Evolutionary conservation across 2,329 filamentous ascomycete genomes (phyloP).

Genomic region (Aureobasidium melanogenum): DNA sequence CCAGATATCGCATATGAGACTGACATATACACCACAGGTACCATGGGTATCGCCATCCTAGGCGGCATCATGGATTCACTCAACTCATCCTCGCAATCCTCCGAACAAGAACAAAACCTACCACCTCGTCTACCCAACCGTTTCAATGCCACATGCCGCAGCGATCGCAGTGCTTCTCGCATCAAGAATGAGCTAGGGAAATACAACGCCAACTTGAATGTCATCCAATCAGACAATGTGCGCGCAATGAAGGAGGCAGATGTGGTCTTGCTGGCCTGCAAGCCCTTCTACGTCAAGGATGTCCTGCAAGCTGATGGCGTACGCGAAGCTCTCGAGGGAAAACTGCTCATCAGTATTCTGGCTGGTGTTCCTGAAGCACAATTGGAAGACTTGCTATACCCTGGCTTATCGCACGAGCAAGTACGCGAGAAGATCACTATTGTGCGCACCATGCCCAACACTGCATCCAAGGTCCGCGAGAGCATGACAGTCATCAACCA

Average conservation of each 20-base stretch:
- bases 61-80: conserved; percentile 69
- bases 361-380: conserved; percentile 65
- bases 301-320: conserved; percentile 62
- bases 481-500: conserved; percentile 71
- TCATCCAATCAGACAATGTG: conserved; percentile 65
- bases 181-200: conserved; percentile 57
- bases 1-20: not conserved
- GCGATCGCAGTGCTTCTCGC: conserved; percentile 58
- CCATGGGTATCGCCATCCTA: conserved; percentile 78
- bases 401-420: conserved; percentile 39
- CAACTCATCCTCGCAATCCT: conserved; percentile 29
- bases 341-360: conserved; percentile 73
- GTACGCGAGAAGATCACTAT: conserved; percentile 45
- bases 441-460: conserved; percentile 79
- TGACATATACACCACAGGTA: conserved; percentile 44
- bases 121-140: conserved; percentile 56
- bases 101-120: conserved; percentile 24
- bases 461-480: conserved; percentile 67
- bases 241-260: conserved; percentile 58
- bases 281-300: conserved; percentile 63
- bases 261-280: conserved; percentile 70
- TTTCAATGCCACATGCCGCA: conserved; percentile 75
- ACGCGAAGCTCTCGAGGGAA: conserved; percentile 63
- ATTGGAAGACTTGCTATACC: conserved; percentile 57
- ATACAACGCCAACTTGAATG: conserved; percentile 46